Conservation (phyloP, 331 rosid genomes). For the Erythrophleum ivorense region DNA sequence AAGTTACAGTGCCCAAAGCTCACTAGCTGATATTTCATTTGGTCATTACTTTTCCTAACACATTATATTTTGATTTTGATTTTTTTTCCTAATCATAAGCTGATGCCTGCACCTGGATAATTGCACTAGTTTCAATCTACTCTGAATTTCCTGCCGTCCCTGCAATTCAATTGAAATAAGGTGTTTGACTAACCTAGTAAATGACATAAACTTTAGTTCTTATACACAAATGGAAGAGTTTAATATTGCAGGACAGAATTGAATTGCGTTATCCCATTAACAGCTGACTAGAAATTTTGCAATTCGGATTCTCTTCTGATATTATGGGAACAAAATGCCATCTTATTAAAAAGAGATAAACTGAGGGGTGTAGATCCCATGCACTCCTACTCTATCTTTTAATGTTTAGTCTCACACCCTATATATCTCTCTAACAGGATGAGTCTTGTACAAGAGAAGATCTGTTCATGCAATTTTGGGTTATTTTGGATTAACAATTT, state of each 20-base stretch:
- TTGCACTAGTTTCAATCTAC: neutral
- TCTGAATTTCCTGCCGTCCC: neutral
- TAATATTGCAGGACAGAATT: neutral
- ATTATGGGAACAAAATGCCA: too few species aligned
- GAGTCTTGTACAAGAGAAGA: too few species aligned
- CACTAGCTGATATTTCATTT: neutral
- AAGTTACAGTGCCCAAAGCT: neutral
- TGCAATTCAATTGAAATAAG: neutral
- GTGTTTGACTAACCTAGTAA: neutral
- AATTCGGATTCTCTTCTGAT: too few species aligned
- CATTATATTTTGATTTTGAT: neutral
- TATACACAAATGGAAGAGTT: neutral
- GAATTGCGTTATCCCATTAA: neutral
- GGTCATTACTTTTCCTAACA: neutral
- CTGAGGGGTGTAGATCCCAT: too few species aligned
- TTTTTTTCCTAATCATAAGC: neutral
- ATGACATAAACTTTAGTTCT: neutral
- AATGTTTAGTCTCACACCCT: too few species aligned
- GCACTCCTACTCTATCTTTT: too few species aligned
- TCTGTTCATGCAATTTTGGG: neutral
- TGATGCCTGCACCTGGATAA: neutral
- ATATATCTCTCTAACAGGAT: too few species aligned
- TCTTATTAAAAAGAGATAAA: too few species aligned
- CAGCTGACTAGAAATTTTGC: too few species aligned
- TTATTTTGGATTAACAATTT: neutral